These are phyloP conservation scores for Erigeron philadelphicus DNA, from an alignment of 140 eudicot genomes.

Conservation along the genomic window DNA sequence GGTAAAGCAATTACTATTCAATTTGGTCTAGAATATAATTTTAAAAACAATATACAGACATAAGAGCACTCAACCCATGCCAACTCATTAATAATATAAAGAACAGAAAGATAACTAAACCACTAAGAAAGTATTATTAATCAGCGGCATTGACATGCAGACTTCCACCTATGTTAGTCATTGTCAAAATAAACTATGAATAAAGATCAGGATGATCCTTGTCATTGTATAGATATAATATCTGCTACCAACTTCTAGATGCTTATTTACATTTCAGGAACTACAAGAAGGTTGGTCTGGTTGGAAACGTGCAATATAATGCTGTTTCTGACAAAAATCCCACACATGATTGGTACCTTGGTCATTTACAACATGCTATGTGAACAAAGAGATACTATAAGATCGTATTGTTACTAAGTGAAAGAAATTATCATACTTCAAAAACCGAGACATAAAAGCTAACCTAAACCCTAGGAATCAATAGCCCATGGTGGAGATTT, in stretches of 20 bases:
- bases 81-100: neutral
- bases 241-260: slow-evolving; percentile 7
- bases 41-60: neutral
- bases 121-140: neutral
- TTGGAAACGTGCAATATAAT: neutral
- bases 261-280: neutral
- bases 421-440: neutral
- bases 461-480: slow-evolving; percentile 99
- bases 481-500: slow-evolving; percentile 96
- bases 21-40: slow-evolving; percentile 14
- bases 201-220: slow-evolving; percentile 1
- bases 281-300: slow-evolving; percentile 5
- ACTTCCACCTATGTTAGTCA: slow-evolving; percentile 4
- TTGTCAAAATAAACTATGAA: slow-evolving; percentile 13
- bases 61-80: neutral
- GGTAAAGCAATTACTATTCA: slow-evolving; percentile 17
- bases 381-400: neutral
- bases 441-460: slow-evolving; percentile 27
- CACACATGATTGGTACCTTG: slow-evolving; percentile 10
- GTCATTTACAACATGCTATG: slow-evolving; percentile 6
- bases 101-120: slow-evolving; percentile 12
- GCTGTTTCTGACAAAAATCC: slow-evolving; percentile 7
- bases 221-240: neutral
- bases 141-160: slow-evolving; percentile 3
- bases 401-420: neutral